Percentiles rank a stretch among this genome's conserved stretches.
These are phyloP conservation scores for Rossbeevera mucosa DNA, from an alignment of 768 basidiomycete genomes.

Conservation along the genomic window DNA sequence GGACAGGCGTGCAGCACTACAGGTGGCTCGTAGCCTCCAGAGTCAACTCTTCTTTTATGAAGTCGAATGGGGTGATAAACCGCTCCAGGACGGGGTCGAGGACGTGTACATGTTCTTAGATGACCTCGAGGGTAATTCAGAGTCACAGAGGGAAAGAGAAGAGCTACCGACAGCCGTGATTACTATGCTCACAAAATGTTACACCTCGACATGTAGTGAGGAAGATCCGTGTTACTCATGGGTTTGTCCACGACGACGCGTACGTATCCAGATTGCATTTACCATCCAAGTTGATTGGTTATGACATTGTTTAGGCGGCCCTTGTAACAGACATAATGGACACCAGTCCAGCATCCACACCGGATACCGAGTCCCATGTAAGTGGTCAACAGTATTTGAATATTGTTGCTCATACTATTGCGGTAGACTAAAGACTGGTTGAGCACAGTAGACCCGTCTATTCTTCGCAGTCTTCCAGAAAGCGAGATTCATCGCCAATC, in stretches of 20 bases:
- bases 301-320: constrained; percentile 15
- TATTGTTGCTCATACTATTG: neutral
- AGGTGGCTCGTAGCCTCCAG: constrained; percentile 87
- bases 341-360: constrained; percentile 15
- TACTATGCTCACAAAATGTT: constrained; percentile 87
- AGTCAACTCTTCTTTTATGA: constrained; percentile 94
- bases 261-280: constrained; percentile 26
- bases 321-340: constrained; percentile 25
- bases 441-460: constrained; percentile 43
- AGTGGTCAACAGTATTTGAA: constrained; percentile 25
- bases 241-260: constrained; percentile 66
- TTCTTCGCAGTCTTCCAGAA: constrained; percentile 57
- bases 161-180: constrained; percentile 86
- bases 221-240: constrained; percentile 78
- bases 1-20: constrained; percentile 78
- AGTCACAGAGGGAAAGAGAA: constrained; percentile 56
- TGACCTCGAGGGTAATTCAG: constrained; percentile 64
- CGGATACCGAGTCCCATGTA: constrained; percentile 28
- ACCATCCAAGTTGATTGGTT: constrained; percentile 10
- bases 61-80: constrained; percentile 87
- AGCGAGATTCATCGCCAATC: constrained; percentile 83
- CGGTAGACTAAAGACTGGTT: constrained; percentile 47
- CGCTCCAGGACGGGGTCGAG: constrained; percentile 82
- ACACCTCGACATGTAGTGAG: constrained; percentile 80
- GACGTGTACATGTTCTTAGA: constrained; percentile 93